A percentile compares a stretch with the other conserved stretches of the same genome.
Conservation (phyloP, 2,329 filamentous ascomycete species). For the Ascomycota sp. region DNA sequence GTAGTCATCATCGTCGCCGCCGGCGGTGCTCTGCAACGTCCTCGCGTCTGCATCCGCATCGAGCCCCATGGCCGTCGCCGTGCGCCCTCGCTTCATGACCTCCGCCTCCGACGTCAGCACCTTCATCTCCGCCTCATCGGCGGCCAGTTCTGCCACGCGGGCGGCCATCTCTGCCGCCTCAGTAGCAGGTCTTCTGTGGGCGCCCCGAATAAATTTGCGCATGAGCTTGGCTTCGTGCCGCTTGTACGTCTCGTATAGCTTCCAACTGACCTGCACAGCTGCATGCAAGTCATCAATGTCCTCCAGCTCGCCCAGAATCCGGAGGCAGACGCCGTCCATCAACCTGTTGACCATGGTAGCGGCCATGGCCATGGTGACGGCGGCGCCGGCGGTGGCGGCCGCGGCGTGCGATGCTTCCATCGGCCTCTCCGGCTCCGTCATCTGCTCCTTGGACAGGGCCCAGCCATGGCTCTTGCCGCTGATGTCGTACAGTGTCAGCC, state of each 20-base stretch:
- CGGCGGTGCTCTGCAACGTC: conserved; percentile 12
- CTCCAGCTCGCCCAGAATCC: conserved; percentile 19
- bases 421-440: conserved; percentile 15
- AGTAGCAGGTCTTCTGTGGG: no score
- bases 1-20: conserved; percentile 4
- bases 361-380: no score
- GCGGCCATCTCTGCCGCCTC: no score
- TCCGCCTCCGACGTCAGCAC: conserved; percentile 12
- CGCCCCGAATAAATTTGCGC: conserved; percentile 15
- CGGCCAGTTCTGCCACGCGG: no score
- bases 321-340: conserved; percentile 16
- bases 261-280: conserved; percentile 19
- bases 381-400: no score
- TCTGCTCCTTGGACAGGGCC: conserved; percentile 21
- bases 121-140: no score
- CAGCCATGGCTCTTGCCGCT: conserved; percentile 27
- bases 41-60: no score
- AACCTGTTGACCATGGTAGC: conserved; percentile 13
- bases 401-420: no score
- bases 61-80: conserved; percentile 6
- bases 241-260: conserved; percentile 24
- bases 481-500: conserved; percentile 27
- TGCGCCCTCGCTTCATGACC: conserved; percentile 8
- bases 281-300: conserved; percentile 20
- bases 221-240: conserved; percentile 20